Base-by-base conservation (phyloP, 176 grass and related monocot species). In the Avena sativa region DNA sequence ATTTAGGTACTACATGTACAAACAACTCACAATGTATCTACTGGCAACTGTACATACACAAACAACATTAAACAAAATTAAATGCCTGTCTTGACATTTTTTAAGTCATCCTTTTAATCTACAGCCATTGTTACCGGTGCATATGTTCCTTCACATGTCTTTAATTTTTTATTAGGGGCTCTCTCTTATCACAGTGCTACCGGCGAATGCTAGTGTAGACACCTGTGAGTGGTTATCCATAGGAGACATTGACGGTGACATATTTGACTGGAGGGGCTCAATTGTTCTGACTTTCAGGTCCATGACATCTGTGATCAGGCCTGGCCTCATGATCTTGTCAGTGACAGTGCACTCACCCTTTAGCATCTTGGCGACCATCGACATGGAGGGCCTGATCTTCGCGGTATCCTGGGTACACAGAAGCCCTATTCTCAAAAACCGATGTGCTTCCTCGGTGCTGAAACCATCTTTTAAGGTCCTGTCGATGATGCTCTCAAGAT, bases 221-320 rank as follows among this genome's bases (percentile, higher is more conserved):
- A 88, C 46, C 43, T 71, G 63, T 71, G 90, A 91, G 78, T 14
- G 77, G 30, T 67, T 78, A 1, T 79, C 65, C 74, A 58, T 15
- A 38, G 90, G 81, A 87, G 87, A 89, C 52, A 87, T 61, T 12
- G 79, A 12, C 16, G 84, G 87, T 40, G 83, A 84, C 43, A 55
- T 6, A 65, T 32, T 89, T 9, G 26, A 47, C 61, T 85, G 71
- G 43, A 49, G 6, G 0, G 93, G 83, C 28, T 87, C 88, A 3
- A 58, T 19, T 30, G 75, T 62, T 75, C 89, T 88, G n/a, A 95
- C 67, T 91, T 95, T 94, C 8, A 95, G 86, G 64, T 95, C 91
- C 91, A 92, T 98, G 76, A 95, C 89, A 17, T 98, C 96, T 76
- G 96, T 84, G 83, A 98, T 95, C 59, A 98, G 69, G 67, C 93